Evolutionary conservation across 2,329 filamentous ascomycete genomes (phyloP).

Genomic region (Colletotrichum sojae): DNA sequence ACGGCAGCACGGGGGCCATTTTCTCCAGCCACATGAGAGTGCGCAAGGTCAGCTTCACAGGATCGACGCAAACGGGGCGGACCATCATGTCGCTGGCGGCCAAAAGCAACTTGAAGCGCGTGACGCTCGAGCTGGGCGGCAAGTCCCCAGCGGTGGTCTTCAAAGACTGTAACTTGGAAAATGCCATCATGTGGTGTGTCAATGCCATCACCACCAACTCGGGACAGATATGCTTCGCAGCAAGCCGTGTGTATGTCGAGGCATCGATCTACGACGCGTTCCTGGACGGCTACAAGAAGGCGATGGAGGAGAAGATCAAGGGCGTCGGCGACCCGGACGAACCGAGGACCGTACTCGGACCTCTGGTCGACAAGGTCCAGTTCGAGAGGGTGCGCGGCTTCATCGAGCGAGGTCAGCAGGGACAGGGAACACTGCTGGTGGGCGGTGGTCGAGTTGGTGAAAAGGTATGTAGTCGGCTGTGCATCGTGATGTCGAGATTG

Average conservation of each 20-base stretch:
- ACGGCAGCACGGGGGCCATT: slow-evolving; percentile 51
- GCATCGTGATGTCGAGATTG: no score
- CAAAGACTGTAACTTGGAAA: slow-evolving; percentile 74
- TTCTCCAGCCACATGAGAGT: slow-evolving; percentile 47
- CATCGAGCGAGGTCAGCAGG: slow-evolving; percentile 56
- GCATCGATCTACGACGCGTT: slow-evolving; percentile 71
- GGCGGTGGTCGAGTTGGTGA: slow-evolving; percentile 56
- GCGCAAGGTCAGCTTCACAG: slow-evolving; percentile 78
- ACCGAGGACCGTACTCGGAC: slow-evolving; percentile 70
- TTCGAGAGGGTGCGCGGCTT: slow-evolving; percentile 61
- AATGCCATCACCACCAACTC: slow-evolving; percentile 75
- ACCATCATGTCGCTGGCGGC: slow-evolving; percentile 76
- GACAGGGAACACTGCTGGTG: slow-evolving; percentile 54
- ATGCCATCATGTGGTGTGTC: slow-evolving; percentile 61
- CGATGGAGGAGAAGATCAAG: slow-evolving; percentile 69
- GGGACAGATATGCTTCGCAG: slow-evolving; percentile 83
- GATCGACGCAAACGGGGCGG: slow-evolving; percentile 76
- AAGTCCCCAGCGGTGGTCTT: slow-evolving; percentile 78
- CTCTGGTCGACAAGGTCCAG: slow-evolving; percentile 64
- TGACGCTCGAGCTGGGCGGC: slow-evolving; percentile 81
- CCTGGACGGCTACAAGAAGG: slow-evolving; percentile 69
- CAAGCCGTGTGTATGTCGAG: slow-evolving; percentile 79
- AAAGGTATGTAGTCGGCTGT: slow-evolving; percentile 43
- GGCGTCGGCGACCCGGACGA: slow-evolving; percentile 74
- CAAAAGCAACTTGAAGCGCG: slow-evolving; percentile 75